Percentiles rank a stretch among this genome's conserved stretches.
phyloP scores from a whole-genome alignment of 2,329 filamentous ascomycete species.

The Cladobotryum protrusum region DNA sequence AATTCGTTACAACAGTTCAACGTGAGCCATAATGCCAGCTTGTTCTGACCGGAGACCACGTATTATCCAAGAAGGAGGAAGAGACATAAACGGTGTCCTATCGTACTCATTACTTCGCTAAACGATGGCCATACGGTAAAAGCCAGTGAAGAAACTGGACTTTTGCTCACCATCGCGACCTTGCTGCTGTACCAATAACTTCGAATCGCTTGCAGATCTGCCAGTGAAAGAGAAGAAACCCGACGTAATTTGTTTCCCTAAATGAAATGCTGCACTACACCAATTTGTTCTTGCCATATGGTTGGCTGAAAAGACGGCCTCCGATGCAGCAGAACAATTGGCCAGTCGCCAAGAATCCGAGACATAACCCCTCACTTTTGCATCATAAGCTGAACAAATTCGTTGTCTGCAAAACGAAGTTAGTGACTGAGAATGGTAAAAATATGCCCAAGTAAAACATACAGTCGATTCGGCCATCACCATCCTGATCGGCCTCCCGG shows the following conservation, averaged over 20 bases:
- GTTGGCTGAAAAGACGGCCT: conserved; percentile 6
- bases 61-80: background rate
- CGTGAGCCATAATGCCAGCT: background rate
- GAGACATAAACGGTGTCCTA: background rate
- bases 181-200: conserved; percentile 20
- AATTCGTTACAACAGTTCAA: background rate
- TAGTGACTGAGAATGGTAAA: background rate
- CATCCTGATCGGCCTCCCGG: conserved; percentile 82
- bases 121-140: conserved; percentile 15
- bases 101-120: conserved; percentile 1
- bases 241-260: conserved; percentile 8
- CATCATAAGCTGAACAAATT: conserved; percentile 94
- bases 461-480: conserved; percentile 86
- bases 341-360: conserved; percentile 10
- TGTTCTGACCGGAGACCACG: background rate
- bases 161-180: conserved; percentile 21
- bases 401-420: conserved; percentile 58
- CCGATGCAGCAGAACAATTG: conserved; percentile 6
- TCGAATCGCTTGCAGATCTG: conserved; percentile 27
- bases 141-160: conserved; percentile 17
- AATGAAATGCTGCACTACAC: conserved; percentile 6
- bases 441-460: conserved; percentile 29
- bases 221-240: conserved; percentile 22
- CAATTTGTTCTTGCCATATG: conserved; percentile 6
- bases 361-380: conserved; percentile 61